phyloP scores from a whole-genome alignment of 2,329 filamentous ascomycete species.

The Hysterium pulicare region DNA sequence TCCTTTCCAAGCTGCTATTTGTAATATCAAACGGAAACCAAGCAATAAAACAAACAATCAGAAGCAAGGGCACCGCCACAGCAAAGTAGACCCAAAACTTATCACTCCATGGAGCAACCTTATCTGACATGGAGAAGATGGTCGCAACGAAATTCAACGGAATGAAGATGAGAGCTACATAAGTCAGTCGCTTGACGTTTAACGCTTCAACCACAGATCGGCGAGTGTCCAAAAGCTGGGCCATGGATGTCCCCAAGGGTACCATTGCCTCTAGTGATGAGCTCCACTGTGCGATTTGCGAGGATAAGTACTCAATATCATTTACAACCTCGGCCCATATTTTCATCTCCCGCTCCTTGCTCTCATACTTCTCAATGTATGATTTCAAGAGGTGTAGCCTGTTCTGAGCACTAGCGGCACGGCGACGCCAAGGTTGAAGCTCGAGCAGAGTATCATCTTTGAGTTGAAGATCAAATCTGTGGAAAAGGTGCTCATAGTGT shows the following conservation, averaged over 20 bases:
- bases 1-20: no score
- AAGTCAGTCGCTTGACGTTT: constrained; percentile 4
- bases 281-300: background rate
- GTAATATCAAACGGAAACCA: no score
- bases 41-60: no score
- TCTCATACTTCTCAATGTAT: background rate
- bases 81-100: constrained; percentile 7
- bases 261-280: background rate
- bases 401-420: background rate
- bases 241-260: constrained; percentile 3
- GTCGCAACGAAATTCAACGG: constrained; percentile 4
- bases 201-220: constrained; percentile 1
- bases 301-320: background rate
- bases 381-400: background rate
- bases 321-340: background rate
- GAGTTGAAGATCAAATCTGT: background rate
- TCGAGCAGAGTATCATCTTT: background rate
- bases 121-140: constrained; percentile 4
- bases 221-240: constrained; percentile 5
- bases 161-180: constrained; percentile 5
- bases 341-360: background rate
- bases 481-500: background rate
- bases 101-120: background rate
- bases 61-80: constrained; percentile 6
- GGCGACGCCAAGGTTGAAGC: background rate